A percentile compares a stretch with the other conserved stretches of the same genome.
These are phyloP conservation scores for Pelargonium myrrhifolium DNA, from an alignment of 441 rosid genomes.

Conservation along the genomic window DNA sequence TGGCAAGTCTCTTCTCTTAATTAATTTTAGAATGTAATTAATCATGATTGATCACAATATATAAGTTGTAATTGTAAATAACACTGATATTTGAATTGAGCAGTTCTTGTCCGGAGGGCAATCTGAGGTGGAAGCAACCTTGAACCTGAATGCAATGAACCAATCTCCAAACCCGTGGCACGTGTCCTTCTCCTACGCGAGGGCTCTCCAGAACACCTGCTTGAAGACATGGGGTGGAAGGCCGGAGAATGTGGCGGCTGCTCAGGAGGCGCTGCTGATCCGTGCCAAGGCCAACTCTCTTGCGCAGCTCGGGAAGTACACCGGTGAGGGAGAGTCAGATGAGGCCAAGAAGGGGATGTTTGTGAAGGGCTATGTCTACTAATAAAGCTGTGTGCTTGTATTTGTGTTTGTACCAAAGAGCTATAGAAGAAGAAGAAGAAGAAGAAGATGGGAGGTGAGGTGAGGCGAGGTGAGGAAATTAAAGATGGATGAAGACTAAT, in stretches of 20 bases:
- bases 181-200: conserved; percentile 93
- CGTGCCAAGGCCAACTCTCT: conserved; percentile 95
- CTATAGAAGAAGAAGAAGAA: too few relatives aligned
- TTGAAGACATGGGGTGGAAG: conserved; percentile 94
- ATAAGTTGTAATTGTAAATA: too few relatives aligned
- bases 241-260: conserved; percentile 70
- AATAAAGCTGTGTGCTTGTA: conserved; percentile 16
- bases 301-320: conserved; percentile 92
- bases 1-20: conserved; percentile 42
- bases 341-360: conserved; percentile 97
- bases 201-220: conserved; percentile 92
- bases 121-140: conserved; percentile 86
- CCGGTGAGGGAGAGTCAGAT: conserved; percentile 72
- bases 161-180: conserved; percentile 98
- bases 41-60: too few relatives aligned
- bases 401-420: too few relatives aligned
- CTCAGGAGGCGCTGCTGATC: conserved; percentile 77
- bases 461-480: too few relatives aligned
- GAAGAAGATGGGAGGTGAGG: too few relatives aligned
- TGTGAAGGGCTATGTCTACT: conserved; percentile 92
- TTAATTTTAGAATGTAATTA: too few relatives aligned
- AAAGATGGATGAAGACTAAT: too few relatives aligned
- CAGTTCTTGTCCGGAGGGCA: conserved; percentile 98
- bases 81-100: neutral
- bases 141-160: conserved; percentile 90